Percentiles rank a stretch among this genome's conserved stretches.
Evolutionary conservation across 441 rosid species (phyloP).

Genomic region (Erodium moschatum): DNA sequence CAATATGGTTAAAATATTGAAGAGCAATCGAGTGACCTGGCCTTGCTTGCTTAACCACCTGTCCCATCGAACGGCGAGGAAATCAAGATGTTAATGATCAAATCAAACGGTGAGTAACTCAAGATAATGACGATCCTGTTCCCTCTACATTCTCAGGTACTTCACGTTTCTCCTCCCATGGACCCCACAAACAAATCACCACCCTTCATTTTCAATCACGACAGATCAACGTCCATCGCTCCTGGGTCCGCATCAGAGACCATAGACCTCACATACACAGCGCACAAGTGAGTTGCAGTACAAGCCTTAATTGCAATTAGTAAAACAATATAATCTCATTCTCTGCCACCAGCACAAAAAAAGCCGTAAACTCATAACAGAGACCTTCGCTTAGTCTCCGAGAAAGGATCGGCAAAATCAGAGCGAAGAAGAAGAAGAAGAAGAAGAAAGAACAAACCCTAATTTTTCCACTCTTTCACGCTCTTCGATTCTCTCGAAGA

Average conservation of each 20-base stretch:
- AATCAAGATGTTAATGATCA: too few relatives aligned
- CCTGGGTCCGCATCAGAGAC: background rate
- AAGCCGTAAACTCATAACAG: background rate
- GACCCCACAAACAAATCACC: too few relatives aligned
- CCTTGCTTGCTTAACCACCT: background rate
- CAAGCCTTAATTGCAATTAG: background rate
- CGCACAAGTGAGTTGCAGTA: background rate
- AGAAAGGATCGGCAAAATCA: constrained; percentile 9
- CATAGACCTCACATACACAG: constrained; percentile 3
- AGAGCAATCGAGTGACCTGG: background rate
- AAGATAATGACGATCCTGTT: background rate
- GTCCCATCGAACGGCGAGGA: background rate
- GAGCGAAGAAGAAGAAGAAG: background rate
- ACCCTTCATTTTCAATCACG: too few relatives aligned
- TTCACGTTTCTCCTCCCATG: too few relatives aligned
- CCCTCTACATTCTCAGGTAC: background rate
- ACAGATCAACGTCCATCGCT: background rate
- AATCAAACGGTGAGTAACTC: background rate
- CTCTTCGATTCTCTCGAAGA: constrained; percentile 11
- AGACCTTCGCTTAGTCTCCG: constrained; percentile 6
- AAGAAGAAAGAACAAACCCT: background rate
- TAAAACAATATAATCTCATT: constrained; percentile 1
- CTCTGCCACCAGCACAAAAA: background rate
- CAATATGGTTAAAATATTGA: background rate
- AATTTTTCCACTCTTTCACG: background rate